These are phyloP conservation scores for Cystobasidium onofrii DNA, from an alignment of 768 basidiomycete species.

Conservation along the genomic window DNA sequence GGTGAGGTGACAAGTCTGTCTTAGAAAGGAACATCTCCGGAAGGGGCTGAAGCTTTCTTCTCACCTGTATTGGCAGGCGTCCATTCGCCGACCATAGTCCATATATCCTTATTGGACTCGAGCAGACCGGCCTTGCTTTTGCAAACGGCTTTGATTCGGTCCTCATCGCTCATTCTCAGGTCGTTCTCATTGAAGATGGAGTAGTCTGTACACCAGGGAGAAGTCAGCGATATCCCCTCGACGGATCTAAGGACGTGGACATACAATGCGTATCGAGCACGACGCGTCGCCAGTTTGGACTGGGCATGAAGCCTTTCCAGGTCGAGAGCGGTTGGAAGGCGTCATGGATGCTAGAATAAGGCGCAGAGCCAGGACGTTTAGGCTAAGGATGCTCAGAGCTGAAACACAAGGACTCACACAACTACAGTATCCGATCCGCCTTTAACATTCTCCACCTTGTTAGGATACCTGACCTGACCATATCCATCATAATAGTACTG, in stretches of 20 bases:
- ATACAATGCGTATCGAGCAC: slow-evolving; percentile 44
- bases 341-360: slow-evolving; percentile 39
- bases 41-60: not conserved
- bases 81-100: slow-evolving; percentile 47
- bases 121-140: slow-evolving; percentile 2
- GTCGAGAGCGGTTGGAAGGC: slow-evolving; percentile 43
- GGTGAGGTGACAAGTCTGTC: not conserved
- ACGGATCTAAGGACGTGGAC: not conserved
- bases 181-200: slow-evolving; percentile 36
- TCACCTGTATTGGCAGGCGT: slow-evolving; percentile 40
- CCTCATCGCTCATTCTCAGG: slow-evolving; percentile 30
- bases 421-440: slow-evolving; percentile 32
- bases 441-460: not conserved
- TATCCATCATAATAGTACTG: slow-evolving; percentile 27
- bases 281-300: slow-evolving; percentile 42
- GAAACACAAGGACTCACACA: slow-evolving; percentile 7
- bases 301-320: slow-evolving; percentile 42
- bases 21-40: not conserved
- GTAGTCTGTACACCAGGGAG: slow-evolving; percentile 24
- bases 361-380: not conserved
- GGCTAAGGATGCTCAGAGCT: not conserved
- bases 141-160: slow-evolving; percentile 30
- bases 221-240: not conserved
- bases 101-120: slow-evolving; percentile 36
- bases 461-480: slow-evolving; percentile 8